Percentiles rank a stretch among this genome's conserved stretches.
Conservation (phyloP, 306 rosid species). For the Cajanus cajan region DNA sequence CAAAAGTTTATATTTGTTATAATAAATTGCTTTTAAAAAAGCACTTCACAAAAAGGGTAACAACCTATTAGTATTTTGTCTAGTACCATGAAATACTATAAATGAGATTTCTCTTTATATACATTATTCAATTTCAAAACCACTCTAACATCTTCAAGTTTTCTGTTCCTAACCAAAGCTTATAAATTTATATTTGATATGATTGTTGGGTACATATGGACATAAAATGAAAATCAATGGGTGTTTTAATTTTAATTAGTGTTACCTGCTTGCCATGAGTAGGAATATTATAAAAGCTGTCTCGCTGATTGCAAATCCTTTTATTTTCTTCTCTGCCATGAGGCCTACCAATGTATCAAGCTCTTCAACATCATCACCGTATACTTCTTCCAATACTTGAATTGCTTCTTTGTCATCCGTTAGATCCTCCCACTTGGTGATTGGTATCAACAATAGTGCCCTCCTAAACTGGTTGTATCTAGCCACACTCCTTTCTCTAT, state of each 20-base stretch:
- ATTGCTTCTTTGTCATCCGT: conserved; percentile 55
- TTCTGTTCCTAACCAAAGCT: background rate
- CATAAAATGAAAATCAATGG: background rate
- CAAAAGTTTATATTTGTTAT: background rate
- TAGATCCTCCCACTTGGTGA: conserved; percentile 58
- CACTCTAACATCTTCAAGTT: background rate
- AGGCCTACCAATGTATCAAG: conserved; percentile 60
- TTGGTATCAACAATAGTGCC: conserved; percentile 45
- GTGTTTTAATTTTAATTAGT: background rate
- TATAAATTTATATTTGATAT: background rate
- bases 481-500: conserved; percentile 57
- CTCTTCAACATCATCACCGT: conserved; percentile 58
- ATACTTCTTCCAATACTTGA: conserved; percentile 43
- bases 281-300: conserved; percentile 56
- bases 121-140: background rate
- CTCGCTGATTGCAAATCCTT: conserved; percentile 65
- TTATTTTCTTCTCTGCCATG: conserved; percentile 69
- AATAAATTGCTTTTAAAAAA: background rate
- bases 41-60: too few species aligned
- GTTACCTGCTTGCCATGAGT: conserved; percentile 59
- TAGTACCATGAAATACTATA: background rate
- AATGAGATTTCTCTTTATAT: background rate
- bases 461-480: conserved; percentile 63
- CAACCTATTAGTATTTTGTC: background rate
- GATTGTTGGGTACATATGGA: background rate